phyloP scores from a whole-genome alignment of 768 basidiomycete species.

The Boletus rubropictus region DNA sequence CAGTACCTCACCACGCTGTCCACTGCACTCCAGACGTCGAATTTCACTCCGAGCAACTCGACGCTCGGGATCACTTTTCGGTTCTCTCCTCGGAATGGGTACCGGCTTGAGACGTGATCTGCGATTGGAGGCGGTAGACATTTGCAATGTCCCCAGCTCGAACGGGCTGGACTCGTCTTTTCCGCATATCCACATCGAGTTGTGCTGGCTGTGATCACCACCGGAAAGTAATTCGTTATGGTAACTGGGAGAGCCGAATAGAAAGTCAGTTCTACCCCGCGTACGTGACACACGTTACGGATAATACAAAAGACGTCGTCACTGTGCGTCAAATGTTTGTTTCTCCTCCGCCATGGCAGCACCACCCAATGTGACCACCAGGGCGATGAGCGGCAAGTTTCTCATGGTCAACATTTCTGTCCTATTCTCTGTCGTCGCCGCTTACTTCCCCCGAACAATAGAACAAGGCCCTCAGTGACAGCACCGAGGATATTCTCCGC shows the following conservation, averaged over 20 bases:
- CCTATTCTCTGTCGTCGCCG: neutral
- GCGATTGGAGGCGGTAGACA: constrained; percentile 65
- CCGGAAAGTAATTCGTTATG: constrained; percentile 76
- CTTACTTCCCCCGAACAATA: constrained; percentile 23
- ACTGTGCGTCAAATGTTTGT: no score
- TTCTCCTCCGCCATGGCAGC: constrained; percentile 48
- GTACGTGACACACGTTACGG: no score
- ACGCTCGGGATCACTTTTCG: constrained; percentile 75
- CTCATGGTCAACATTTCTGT: constrained; percentile 42
- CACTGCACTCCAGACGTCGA: constrained; percentile 55
- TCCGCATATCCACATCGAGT: constrained; percentile 44
- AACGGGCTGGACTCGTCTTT: constrained; percentile 42
- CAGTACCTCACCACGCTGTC: constrained; percentile 39
- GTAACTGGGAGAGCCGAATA: constrained; percentile 75
- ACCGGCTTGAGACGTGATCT: constrained; percentile 51
- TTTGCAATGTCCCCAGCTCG: constrained; percentile 60
- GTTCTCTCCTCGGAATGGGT: constrained; percentile 63
- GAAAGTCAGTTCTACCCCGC: no score
- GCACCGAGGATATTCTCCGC: constrained; percentile 54
- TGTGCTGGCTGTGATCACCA: constrained; percentile 47
- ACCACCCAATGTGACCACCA: constrained; percentile 53
- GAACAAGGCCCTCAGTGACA: constrained; percentile 67
- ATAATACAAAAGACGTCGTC: constrained; percentile 7
- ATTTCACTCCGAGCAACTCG: constrained; percentile 77
- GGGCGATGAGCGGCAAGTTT: constrained; percentile 57